Base-by-base conservation (phyloP, 352 stramenopile species). In the Phytophthora pisi region DNA sequence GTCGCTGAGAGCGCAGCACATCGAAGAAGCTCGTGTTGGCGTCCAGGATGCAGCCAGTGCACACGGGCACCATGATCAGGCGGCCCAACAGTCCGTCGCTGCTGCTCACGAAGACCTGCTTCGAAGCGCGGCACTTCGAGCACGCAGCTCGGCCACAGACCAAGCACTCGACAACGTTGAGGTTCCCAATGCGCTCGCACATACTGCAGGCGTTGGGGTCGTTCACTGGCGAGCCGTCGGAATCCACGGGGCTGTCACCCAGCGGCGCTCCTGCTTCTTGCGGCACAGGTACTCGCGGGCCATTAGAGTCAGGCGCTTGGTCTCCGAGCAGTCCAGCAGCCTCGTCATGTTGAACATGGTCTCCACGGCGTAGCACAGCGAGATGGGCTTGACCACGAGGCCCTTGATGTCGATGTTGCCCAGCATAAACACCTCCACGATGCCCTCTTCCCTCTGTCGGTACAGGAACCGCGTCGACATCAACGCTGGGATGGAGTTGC, bases 231-330 rank as follows among this genome's bases (percentile, higher is more conserved):
- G 70, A 72, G 4, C 16, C 31, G 8, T 47, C 53, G 6, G 51
- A 57, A 24, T 62, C 54, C 11, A 30, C 18, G 16, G 53, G 67
- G 46, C 58, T 66, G 46, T 4, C 10, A 4, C n/a, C 52, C 26
- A 55, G 0, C 26, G 66, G 6, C 40, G 47, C 26, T 56, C 61
- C 24, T 55, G 40, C 16, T 67, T 58, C 54, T 60, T 70, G 6
- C 50, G 66, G 36, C 28, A 55, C 10, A 81, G 68, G 16, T 61
- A 54, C 30, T 68, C 50, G 8, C 71, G 65, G 15, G 81, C 57
- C 78, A 84, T 86, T 43, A 72, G 68, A 0, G 78, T 86, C 16
- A 86, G 52, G 7, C 75, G 57, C 64, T 84, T 86, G 47, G 75
- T 75, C 52, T 86, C 78, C 1, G 78, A 78, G 20, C 76, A 72